Conservation (phyloP, 2,329 filamentous ascomycete species). For the Ascochyta pisi region DNA sequence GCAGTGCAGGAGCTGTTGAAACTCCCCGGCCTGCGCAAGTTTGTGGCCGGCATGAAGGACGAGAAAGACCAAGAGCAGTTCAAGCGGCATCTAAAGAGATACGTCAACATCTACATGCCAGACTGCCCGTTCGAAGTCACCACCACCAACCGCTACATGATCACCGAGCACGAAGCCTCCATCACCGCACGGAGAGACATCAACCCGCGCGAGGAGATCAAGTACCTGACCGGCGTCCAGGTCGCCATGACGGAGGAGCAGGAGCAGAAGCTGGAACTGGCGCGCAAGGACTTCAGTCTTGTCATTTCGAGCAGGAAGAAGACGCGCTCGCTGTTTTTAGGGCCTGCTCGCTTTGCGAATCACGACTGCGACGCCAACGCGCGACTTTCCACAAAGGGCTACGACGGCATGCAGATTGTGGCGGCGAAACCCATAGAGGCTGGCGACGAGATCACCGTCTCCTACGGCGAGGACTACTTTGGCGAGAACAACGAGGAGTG, state of each 20-base stretch:
- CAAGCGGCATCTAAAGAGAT: conserved; percentile 81
- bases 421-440: conserved; percentile 80
- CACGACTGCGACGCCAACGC: conserved; percentile 97
- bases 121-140: conserved; percentile 96
- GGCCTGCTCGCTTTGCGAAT: conserved; percentile 94
- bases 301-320: conserved; percentile 94
- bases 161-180: conserved; percentile 86
- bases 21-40: conserved; percentile 76
- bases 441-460: conserved; percentile 96
- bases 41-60: conserved; percentile 70
- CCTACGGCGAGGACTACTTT: conserved; percentile 95
- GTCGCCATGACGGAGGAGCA: conserved; percentile 93
- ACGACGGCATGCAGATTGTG: conserved; percentile 88
- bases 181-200: conserved; percentile 83
- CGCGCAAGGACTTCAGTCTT: conserved; percentile 94
- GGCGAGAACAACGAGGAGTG: conserved; percentile 95
- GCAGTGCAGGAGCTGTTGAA: conserved; percentile 77
- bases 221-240: conserved; percentile 88
- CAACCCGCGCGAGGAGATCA: conserved; percentile 82
- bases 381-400: conserved; percentile 80
- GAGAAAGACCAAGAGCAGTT: conserved; percentile 88
- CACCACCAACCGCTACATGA: conserved; percentile 92
- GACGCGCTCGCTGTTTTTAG: conserved; percentile 88
- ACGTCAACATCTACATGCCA: conserved; percentile 89
- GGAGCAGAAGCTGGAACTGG: conserved; percentile 77